Conservation (phyloP, 768 basidiomycete genomes). For the Naganishia vishniacii region DNA sequence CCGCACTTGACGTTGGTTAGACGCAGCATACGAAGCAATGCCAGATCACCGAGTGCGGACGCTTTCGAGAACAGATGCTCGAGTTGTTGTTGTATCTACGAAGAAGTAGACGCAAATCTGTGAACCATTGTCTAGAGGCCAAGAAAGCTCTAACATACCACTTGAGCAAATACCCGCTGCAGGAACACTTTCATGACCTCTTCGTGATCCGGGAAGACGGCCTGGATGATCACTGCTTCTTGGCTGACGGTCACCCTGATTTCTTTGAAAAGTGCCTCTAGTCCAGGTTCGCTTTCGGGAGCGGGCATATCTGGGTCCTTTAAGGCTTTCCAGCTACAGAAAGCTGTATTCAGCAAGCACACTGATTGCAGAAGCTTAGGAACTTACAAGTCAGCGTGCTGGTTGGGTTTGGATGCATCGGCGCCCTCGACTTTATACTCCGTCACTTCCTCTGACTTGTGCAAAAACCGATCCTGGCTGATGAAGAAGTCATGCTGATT, state of each 20-base stretch:
- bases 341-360: constrained; percentile 4
- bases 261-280: constrained; percentile 73
- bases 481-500: constrained; percentile 99
- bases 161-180: constrained; percentile 95
- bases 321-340: constrained; percentile 68
- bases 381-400: not conserved
- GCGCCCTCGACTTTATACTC: constrained; percentile 52
- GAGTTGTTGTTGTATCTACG: constrained; percentile 91
- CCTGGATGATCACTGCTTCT: constrained; percentile 95
- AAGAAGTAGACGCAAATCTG: not conserved
- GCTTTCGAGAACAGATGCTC: constrained; percentile 78
- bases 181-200: constrained; percentile 97
- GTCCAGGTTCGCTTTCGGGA: constrained; percentile 72
- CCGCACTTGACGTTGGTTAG: constrained; percentile 76
- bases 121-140: not conserved
- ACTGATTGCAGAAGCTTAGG: not conserved
- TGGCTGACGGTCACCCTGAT: constrained; percentile 87
- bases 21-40: constrained; percentile 83
- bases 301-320: constrained; percentile 71
- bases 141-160: constrained; percentile 56
- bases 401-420: constrained; percentile 17
- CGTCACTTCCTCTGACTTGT: constrained; percentile 44
- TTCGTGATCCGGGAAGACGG: constrained; percentile 93
- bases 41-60: constrained; percentile 71
- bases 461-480: constrained; percentile 63